Evolutionary conservation across 2,329 filamentous ascomycete species (phyloP), one percentile per base, ranked within the genome.

Genomic region (Phaeosphaeria sp.): DNA sequence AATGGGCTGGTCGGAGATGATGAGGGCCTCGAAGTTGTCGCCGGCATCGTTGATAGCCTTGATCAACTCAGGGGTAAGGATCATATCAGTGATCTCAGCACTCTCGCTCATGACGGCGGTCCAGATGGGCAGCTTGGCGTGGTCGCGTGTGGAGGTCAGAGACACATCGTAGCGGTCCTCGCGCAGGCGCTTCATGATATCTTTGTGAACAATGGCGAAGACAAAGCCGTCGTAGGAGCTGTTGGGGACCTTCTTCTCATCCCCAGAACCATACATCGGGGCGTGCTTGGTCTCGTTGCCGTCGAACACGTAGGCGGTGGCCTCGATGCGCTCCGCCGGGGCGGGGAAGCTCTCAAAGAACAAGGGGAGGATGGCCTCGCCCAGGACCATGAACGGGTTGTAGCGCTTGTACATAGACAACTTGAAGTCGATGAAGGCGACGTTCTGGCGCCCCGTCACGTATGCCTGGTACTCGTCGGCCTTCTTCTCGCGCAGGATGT

Each of bases 71-170:
- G 90, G 85, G 3, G 92, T 97, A 50, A 99, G 85, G 65, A 99
- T 82, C 6, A 87, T 83, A 46, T 97, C 91, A 13, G 93, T 97
- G 69, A 99, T 89, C 80, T 98, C 95, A 57, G 93, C 93, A 79
- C 89, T 97, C 84, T 99, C 95, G 73, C 89, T 96, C 95, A 99
- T 98, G 73, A 97, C 87, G 13, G 92, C 97, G 54, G 90, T 84
- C 93, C 93, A 99, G 63, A 85, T 80, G 33, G 95, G 94, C 33
- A 99, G 87, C 83, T 96, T 97, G 54, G 90, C 76, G 79, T 93
- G 87, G 72, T 99, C 95, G 84, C 96, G 97, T 74, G 94, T 97
- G 64, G 89, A 88, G 43, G 95, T 97, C 67, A 99, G 86, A 52
- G 92, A 96, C 54, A 97, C 83, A 76, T 99, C 95, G 80, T 97